Evolutionary conservation across 2,329 filamentous ascomycete genomes (phyloP), one percentile per base, ranked within the genome.

Genomic region (Xylariaceae sp.): DNA sequence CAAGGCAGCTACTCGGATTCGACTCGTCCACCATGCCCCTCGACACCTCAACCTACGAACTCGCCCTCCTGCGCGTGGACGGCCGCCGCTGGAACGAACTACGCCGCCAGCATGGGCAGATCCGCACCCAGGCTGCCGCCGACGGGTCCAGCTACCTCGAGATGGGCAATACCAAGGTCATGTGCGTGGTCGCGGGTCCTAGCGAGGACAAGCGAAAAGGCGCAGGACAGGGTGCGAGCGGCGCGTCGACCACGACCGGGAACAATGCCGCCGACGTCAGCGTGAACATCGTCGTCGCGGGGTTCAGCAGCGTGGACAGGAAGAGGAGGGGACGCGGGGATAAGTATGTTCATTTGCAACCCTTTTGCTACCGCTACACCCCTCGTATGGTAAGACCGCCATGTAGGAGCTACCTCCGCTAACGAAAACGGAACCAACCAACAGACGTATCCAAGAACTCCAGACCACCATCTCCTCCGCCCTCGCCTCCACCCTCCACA

Each of bases 31-130:
- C 50, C 53, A 96, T 96, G 91, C 90, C 91, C 44, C 87, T 97
- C 64, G 91, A 96, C 68, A 95, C 89, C 7, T 91, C 88, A 11
- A 89, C 87, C 38, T 97, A 96, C 73, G 81, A 82, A 37, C 80
- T 96, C 48, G 89, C 89, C 48, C 85, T 93, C 40, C 76, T 90
- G 48, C 85, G 86, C 59, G 82, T 88, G 51, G 91, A 86, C 60
- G 86, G 87, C 47, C 83, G 93, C 47, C 83, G 93, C 55, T 98
- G 93, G 93, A 97, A 98, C 70, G 93, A 98, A 65, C 79, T 98
- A 30, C 89, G 93, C 19, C 83, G 88, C 7, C 78, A 95, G 38
- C 82, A 89, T 60, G 91, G 87, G 36, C 87, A 94, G 66, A 89
- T 98, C 60, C 87, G 85, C 48, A 96, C 89, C 1, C 93, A 96